Evolutionary conservation across 2,329 filamentous ascomycete species (phyloP).

Genomic region (Juglanconis oblonga): DNA sequence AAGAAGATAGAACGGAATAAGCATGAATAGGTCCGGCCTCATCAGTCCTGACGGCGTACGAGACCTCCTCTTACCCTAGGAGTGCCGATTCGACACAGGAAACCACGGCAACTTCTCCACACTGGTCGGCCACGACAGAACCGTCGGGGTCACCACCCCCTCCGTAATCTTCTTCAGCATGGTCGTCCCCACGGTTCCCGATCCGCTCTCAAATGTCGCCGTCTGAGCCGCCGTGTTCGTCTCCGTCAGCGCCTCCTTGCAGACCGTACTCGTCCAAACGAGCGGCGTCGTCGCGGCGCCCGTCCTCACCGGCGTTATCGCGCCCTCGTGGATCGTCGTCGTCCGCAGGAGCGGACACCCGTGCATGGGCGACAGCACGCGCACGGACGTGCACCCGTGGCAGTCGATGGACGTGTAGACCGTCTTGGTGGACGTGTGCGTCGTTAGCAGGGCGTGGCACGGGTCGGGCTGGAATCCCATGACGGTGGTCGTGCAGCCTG

Average conservation of each 20-base stretch:
- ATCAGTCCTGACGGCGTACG: too few relatives aligned
- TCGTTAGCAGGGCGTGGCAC: slow-evolving; percentile 26
- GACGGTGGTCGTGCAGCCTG: slow-evolving; percentile 26
- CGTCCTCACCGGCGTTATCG: slow-evolving; percentile 4
- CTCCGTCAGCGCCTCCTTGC: slow-evolving; percentile 17
- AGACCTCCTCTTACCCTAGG: background rate
- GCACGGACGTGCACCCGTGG: slow-evolving; percentile 28
- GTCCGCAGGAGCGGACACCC: slow-evolving; percentile 24
- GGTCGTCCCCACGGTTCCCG: background rate
- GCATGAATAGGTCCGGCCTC: too few relatives aligned
- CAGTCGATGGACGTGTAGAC: slow-evolving; percentile 28
- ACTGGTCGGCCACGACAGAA: background rate
- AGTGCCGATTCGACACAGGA: background rate
- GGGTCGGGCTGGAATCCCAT: slow-evolving; percentile 25
- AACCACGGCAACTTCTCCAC: background rate
- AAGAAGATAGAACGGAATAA: too few relatives aligned
- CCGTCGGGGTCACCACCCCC: background rate
- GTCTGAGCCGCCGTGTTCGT: background rate
- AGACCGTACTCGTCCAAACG: slow-evolving; percentile 28
- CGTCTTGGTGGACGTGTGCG: slow-evolving; percentile 28
- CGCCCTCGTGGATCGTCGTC: slow-evolving; percentile 16
- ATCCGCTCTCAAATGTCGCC: background rate
- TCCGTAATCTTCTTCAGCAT: background rate
- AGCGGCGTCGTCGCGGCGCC: slow-evolving; percentile 21
- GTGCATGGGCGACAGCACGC: slow-evolving; percentile 20